Evolutionary conservation across 2,329 filamentous ascomycete species (phyloP).

Genomic region (Aspergillus spinulosporus): DNA sequence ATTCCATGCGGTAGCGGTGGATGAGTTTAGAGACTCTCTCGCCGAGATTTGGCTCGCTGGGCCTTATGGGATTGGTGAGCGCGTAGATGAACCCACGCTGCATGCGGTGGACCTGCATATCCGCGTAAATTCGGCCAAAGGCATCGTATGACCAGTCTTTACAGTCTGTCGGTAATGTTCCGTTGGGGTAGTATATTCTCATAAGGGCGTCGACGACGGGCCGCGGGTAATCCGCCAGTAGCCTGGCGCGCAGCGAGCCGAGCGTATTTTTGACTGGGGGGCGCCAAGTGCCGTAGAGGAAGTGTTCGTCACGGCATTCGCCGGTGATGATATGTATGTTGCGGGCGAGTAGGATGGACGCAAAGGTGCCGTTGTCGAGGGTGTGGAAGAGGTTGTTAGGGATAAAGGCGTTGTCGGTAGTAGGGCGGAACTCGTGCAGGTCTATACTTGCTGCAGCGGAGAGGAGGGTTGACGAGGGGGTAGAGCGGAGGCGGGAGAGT

Average conservation of each 20-base stretch:
- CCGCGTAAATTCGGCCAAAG: slow-evolving; percentile 57
- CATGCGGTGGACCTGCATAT: slow-evolving; percentile 57
- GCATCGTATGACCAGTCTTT: slow-evolving; percentile 51
- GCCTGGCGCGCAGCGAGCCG: slow-evolving; percentile 45
- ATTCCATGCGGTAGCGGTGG: slow-evolving; percentile 57
- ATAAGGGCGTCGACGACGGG: slow-evolving; percentile 47
- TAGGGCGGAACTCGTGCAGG: slow-evolving; percentile 57
- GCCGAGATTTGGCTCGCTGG: slow-evolving; percentile 18
- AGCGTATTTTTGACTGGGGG: slow-evolving; percentile 47
- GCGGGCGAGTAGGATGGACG: slow-evolving; percentile 44
- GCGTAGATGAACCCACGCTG: slow-evolving; percentile 53
- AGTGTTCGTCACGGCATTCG: slow-evolving; percentile 57
- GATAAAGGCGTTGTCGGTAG: slow-evolving; percentile 53
- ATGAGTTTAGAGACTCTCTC: slow-evolving; percentile 48
- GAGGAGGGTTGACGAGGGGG: slow-evolving; percentile 44
- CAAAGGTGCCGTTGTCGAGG: slow-evolving; percentile 53
- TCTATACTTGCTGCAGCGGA: slow-evolving; percentile 45
- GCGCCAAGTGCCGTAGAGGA: slow-evolving; percentile 53
- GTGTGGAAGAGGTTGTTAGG: slow-evolving; percentile 44
- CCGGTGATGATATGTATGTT: slow-evolving; percentile 54
- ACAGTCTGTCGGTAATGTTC: slow-evolving; percentile 41
- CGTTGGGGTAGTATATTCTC: slow-evolving; percentile 45
- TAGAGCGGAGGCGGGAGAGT: slow-evolving; percentile 46
- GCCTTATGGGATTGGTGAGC: slow-evolving; percentile 33
- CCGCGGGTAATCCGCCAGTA: slow-evolving; percentile 56